Evolutionary conservation across 805 yeast genomes (phyloP).

Genomic region (Ogataea neopini): DNA sequence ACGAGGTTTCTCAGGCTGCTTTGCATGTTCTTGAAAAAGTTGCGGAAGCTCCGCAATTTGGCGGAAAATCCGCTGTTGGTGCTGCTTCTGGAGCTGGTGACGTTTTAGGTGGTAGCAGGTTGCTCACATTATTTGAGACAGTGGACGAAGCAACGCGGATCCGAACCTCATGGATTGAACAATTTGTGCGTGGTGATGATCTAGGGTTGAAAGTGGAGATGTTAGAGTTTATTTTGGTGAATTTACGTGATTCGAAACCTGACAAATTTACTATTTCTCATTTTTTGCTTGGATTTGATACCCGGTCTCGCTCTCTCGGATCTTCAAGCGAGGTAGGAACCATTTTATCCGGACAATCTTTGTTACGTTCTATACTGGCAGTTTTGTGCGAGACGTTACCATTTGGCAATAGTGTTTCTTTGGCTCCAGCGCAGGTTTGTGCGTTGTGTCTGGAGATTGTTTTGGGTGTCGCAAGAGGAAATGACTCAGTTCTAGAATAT

Average conservation of each 20-base stretch:
- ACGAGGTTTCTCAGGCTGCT: constrained; percentile 52
- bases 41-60: constrained; percentile 45
- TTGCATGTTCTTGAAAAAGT: constrained; percentile 54
- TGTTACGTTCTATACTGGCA: constrained; percentile 54
- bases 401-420: constrained; percentile 40
- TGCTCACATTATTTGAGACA: constrained; percentile 70
- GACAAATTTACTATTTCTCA: constrained; percentile 45
- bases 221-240: constrained; percentile 37
- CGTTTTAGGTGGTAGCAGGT: constrained; percentile 43
- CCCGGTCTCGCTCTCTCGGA: constrained; percentile 49
- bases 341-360: constrained; percentile 52
- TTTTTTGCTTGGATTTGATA: constrained; percentile 73
- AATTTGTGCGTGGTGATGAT: constrained; percentile 44
- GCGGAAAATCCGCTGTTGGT: constrained; percentile 1
- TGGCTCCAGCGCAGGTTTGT: constrained; percentile 58
- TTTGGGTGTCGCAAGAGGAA: constrained; percentile 52
- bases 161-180: constrained; percentile 69
- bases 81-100: constrained; percentile 35
- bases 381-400: constrained; percentile 50
- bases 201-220: constrained; percentile 54
- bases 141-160: constrained; percentile 78
- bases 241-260: background rate
- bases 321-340: constrained; percentile 46
- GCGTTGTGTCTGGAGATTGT: constrained; percentile 61
- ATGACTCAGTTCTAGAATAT: background rate